A percentile compares a stretch with the other conserved stretches of the same genome.
These are phyloP conservation scores for Wallacemonas sp. DNA, from an alignment of 208 protist species.

Conservation along the genomic window DNA sequence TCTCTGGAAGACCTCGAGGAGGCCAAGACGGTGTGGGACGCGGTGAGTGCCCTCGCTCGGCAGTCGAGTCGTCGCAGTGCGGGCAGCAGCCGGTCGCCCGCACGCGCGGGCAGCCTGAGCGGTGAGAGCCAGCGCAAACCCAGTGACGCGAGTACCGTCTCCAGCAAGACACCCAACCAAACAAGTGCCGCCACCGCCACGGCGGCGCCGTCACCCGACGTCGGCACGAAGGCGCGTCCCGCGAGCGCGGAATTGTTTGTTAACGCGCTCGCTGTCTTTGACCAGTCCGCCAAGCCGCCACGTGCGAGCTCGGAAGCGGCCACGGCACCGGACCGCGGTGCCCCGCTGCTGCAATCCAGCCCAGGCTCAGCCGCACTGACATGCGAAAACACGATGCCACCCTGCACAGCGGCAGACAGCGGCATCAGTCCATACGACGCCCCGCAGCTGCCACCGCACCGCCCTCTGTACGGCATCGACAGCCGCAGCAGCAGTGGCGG, in stretches of 20 bases:
- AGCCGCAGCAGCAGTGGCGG: neutral
- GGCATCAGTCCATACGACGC: neutral
- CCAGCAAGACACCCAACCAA: neutral
- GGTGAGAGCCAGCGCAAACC: neutral
- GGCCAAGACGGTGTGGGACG: constrained; percentile 15
- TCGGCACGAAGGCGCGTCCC: neutral
- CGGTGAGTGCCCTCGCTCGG: constrained; percentile 9
- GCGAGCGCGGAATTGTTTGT: neutral
- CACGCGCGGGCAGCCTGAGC: neutral
- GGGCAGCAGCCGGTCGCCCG: neutral
- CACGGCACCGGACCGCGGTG: neutral
- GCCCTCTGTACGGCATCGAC: neutral
- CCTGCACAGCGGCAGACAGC: neutral
- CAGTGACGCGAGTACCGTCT: neutral
- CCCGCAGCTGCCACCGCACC: neutral
- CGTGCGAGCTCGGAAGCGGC: constrained; percentile 3
- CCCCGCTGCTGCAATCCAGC: neutral
- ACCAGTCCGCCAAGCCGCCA: neutral
- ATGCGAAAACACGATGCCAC: neutral
- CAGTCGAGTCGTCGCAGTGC: neutral
- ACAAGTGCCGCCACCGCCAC: neutral
- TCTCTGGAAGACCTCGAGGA: constrained; percentile 16
- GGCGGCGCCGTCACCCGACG: neutral
- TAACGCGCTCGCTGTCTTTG: neutral
- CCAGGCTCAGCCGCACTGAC: neutral